A percentile compares a stretch with the other conserved stretches of the same genome.
Conservation (phyloP, 2,329 filamentous ascomycete genomes). For the Xylaria sp. region DNA sequence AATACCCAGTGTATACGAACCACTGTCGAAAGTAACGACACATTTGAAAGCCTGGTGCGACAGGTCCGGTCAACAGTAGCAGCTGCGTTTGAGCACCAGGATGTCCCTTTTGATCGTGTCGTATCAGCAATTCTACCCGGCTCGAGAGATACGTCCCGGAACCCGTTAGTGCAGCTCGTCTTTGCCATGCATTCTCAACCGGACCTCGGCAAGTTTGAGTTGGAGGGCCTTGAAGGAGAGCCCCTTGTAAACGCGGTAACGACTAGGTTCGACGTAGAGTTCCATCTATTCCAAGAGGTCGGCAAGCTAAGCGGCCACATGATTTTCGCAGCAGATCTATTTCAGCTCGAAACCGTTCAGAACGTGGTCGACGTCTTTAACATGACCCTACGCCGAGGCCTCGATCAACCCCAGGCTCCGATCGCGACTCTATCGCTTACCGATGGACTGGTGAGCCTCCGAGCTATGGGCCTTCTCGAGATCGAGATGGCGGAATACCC, state of each 20-base stretch:
- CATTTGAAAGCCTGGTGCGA: slow-evolving; percentile 31
- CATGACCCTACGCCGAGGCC: slow-evolving; percentile 16
- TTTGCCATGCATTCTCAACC: slow-evolving; percentile 32
- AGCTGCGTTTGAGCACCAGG: slow-evolving; percentile 29
- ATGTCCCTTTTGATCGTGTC: slow-evolving; percentile 32
- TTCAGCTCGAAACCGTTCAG: slow-evolving; percentile 20
- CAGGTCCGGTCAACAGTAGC: slow-evolving; percentile 27
- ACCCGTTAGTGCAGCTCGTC: slow-evolving; percentile 29
- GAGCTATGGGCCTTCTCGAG: slow-evolving; percentile 21
- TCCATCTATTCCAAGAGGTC: slow-evolving; percentile 24
- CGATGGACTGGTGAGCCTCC: slow-evolving; percentile 15
- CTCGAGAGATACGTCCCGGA: slow-evolving; percentile 27
- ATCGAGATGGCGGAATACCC: slow-evolving; percentile 24
- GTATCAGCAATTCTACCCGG: slow-evolving; percentile 30
- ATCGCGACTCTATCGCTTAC: slow-evolving; percentile 28
- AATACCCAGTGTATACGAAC: slow-evolving; percentile 33
- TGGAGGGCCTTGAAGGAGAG: slow-evolving; percentile 27
- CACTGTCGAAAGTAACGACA: slow-evolving; percentile 15
- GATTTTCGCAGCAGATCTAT: slow-evolving; percentile 28
- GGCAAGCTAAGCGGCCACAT: slow-evolving; percentile 24
- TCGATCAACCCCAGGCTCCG: slow-evolving; percentile 23
- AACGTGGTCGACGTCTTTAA: slow-evolving; percentile 23
- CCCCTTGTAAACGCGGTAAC: slow-evolving; percentile 3
- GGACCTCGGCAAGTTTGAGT: slow-evolving; percentile 30
- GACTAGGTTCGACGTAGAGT: slow-evolving; percentile 32